Base-by-base conservation (phyloP, 495 filamentous ascomycete species). In the Niebla homalea region DNA sequence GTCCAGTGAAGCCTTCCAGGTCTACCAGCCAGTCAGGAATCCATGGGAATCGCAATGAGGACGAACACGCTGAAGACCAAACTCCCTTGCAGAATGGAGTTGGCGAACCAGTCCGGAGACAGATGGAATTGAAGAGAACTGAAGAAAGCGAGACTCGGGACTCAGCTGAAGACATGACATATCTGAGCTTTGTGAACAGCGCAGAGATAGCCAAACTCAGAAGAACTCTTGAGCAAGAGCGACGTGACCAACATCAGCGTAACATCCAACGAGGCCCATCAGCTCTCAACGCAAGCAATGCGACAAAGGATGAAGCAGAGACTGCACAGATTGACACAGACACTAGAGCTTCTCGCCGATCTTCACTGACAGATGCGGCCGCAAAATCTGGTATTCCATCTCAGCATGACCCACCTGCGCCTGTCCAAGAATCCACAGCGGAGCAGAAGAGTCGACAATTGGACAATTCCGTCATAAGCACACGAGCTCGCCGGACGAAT, bases 191-290 rank as follows among this genome's bases (percentile, higher is more conserved):
- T 35, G 61, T 75, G 51, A 68, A 75, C 60, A 64, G 67, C 58
- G 59, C 65, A 48, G 69, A 74, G 53, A 72, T 75, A 54, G 62
- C 68, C 18, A 64, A 67, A 46, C 59, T 75, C 16, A 67, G 73
- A 39, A 73, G 67, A 57, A 71, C 66, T 1, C 51, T 76, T 16
- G 73, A 76, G 49, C 67, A 72, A 40, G 73, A 76, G 50, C 64
- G 73, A 45, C 40, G 70, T 11, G 59, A 67, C 20, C 72, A 68
- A 29, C 74, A 73, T 52, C 64, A 71, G 40, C 69, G 67, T 26
- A 37, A 51, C 25, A 48, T n/a, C 8, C 20, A 46, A 12, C 32
- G 37, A 29, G 29, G 29, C 29, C 29, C 29, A 32, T 32, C 29
- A 12, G 29, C 29, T 32, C 29, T 32, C 29, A 50, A 42, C n/a